Base-by-base conservation (phyloP, 257 asterid genomes). In the Oldenlandia corymbosa region DNA sequence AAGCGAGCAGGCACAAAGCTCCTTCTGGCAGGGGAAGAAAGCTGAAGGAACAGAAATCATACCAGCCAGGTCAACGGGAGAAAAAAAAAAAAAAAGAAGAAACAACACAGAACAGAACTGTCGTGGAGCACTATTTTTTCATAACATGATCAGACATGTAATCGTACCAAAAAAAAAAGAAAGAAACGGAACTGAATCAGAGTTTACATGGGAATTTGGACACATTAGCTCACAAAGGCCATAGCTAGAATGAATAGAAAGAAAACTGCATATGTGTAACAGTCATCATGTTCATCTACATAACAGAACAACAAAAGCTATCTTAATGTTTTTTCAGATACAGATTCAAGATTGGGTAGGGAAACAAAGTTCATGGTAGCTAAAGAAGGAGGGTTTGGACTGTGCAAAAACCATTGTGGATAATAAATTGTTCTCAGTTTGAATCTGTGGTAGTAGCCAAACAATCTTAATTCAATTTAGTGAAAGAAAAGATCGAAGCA, bases 21-120 rank as follows among this genome's bases (percentile, higher is more conserved):
- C 88, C 94, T 42, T 90, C 85, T 4, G 96, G 94, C 72, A 90
- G 75, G 37, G 99, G 91, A 48, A 93, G 79, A 62, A 75, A 73
- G 72, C 99, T 93, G 95, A 69, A 58, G 21, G 62, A 67, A 37
- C 24, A 59, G 62, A 55, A 42, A 13, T 27, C 43, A n/a, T 24
- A 28, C 56, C 54, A 60, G 52, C 71, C 30, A 65, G 5, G 0
- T 17, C 11, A 26, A 50, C n/a, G n/a, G n/a, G n/a, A n/a, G n/a
- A n/a, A n/a, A n/a, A n/a, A n/a, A n/a, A n/a, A n/a, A n/a, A n/a
- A n/a, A n/a, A n/a, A 39, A 27, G 46, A 32, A 18, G 11, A 48
- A 27, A n/a, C 7, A 47, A n/a, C 20, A 45, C 3, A 6, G 2
- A n/a, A 30, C 30, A 66, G 20, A 46, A 34, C 12, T 21, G 28